Evolutionary conservation across 2,329 filamentous ascomycete genomes (phyloP).

Genomic region (Torrubiella hemipterigena): DNA sequence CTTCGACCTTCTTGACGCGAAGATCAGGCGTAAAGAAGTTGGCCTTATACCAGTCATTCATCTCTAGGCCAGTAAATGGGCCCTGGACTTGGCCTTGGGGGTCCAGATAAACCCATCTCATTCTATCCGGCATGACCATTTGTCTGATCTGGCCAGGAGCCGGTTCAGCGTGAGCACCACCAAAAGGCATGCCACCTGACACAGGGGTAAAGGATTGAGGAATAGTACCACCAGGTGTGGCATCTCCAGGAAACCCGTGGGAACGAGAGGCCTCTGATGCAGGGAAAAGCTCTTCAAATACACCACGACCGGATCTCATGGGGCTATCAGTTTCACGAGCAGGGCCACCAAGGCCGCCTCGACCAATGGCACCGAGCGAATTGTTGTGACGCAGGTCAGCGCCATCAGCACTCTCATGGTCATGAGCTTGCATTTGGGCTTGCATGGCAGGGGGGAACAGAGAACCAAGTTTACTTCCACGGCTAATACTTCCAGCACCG

Average conservation of each 20-base stretch:
- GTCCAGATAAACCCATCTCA: constrained; percentile 97
- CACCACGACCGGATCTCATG: constrained; percentile 39
- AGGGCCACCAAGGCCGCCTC: constrained; percentile 42
- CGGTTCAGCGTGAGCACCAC: constrained; percentile 28
- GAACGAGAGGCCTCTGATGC: constrained; percentile 20
- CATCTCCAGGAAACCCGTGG: constrained; percentile 26
- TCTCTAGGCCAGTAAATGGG: constrained; percentile 90
- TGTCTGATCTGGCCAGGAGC: constrained; percentile 63
- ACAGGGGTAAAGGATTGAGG: constrained; percentile 24
- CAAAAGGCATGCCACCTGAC: constrained; percentile 20
- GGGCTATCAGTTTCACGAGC: constrained; percentile 48
- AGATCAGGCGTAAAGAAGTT: constrained; percentile 94
- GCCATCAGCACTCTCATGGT: constrained; percentile 44
- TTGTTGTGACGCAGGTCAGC: constrained; percentile 48
- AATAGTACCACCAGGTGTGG: constrained; percentile 16
- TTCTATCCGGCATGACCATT: constrained; percentile 98
- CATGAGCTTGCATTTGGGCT: constrained; percentile 70
- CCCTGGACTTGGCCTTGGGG: constrained; percentile 87
- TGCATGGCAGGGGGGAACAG: constrained; percentile 85
- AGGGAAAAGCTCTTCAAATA: constrained; percentile 43
- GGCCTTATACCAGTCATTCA: constrained; percentile 99
- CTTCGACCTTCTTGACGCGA: constrained; percentile 88
- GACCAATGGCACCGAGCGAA: constrained; percentile 56
- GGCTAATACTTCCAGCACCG: constrained; percentile 54
- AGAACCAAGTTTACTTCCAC: constrained; percentile 72